A percentile compares a stretch with the other conserved stretches of the same genome.
These are phyloP conservation scores for Penicillium fuscoglaucum DNA, from an alignment of 2,329 filamentous ascomycete genomes.

Conservation along the genomic window DNA sequence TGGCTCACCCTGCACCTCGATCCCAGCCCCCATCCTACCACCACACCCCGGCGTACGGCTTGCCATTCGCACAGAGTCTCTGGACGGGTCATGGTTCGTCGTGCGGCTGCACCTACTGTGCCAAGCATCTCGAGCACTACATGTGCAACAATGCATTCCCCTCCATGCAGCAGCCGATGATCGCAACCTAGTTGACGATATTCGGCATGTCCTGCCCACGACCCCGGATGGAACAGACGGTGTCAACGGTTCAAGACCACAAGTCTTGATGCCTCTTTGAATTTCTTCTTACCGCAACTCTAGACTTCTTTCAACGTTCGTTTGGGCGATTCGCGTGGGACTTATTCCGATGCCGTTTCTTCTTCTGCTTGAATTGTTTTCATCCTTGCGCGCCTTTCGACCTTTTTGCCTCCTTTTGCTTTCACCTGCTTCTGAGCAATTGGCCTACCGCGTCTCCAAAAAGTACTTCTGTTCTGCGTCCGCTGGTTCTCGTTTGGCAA, in stretches of 20 bases:
- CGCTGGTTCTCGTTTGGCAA: slow-evolving; percentile 28
- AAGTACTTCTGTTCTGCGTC: slow-evolving; percentile 36
- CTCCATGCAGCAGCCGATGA: slow-evolving; percentile 49
- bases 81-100: slow-evolving; percentile 51
- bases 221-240: slow-evolving; percentile 15
- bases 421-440: slow-evolving; percentile 36
- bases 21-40: slow-evolving; percentile 50
- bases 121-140: slow-evolving; percentile 52
- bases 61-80: slow-evolving; percentile 48
- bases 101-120: slow-evolving; percentile 51
- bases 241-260: slow-evolving; percentile 6
- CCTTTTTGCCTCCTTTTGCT: slow-evolving; percentile 24
- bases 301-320: slow-evolving; percentile 29
- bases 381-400: slow-evolving; percentile 32
- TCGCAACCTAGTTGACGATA: slow-evolving; percentile 37
- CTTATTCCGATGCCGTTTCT: slow-evolving; percentile 33
- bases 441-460: slow-evolving; percentile 32
- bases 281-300: slow-evolving; percentile 25
- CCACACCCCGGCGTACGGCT: slow-evolving; percentile 50
- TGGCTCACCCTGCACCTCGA: slow-evolving; percentile 39
- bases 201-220: slow-evolving; percentile 13
- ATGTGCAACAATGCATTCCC: slow-evolving; percentile 47
- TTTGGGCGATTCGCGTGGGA: slow-evolving; percentile 23
- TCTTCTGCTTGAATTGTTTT: slow-evolving; percentile 20
- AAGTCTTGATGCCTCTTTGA: slow-evolving; percentile 8